Percentiles rank a stretch among this genome's conserved stretches.
phyloP scores from a whole-genome alignment of 108 stramenopile species.

The Schizochytrium sp. region DNA sequence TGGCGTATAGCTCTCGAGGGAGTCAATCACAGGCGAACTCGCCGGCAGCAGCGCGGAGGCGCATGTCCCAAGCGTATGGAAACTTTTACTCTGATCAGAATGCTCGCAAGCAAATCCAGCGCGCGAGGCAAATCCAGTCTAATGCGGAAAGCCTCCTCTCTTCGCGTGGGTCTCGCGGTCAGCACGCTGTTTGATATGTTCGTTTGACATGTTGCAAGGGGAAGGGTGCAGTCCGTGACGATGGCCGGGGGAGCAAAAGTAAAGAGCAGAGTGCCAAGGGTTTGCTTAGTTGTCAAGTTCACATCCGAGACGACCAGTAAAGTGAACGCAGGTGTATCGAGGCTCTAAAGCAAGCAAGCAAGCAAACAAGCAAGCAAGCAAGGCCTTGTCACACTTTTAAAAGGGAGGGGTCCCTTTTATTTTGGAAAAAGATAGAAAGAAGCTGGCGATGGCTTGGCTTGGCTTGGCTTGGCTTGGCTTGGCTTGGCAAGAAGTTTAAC shows the following conservation, averaged over 20 bases:
- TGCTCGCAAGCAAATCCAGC: neutral
- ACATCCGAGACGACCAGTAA: neutral
- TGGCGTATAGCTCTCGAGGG: neutral
- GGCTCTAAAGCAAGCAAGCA: neutral
- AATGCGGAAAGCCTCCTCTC: neutral
- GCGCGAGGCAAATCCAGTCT: neutral
- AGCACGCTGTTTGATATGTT: neutral
- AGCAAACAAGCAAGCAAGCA: neutral
- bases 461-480: neutral
- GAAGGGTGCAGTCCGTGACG: neutral
- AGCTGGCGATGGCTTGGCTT: neutral
- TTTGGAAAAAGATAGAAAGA: neutral
- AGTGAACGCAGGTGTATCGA: neutral
- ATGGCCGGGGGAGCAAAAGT: no score
- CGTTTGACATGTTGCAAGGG: neutral
- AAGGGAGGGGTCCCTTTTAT: neutral
- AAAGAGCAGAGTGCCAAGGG: no score
- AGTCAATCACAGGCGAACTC: neutral
- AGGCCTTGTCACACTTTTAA: neutral
- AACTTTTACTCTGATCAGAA: conserved; percentile 14
- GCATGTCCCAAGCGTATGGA: neutral
- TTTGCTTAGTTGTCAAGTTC: neutral
- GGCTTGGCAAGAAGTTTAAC: neutral
- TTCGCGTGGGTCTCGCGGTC: neutral
- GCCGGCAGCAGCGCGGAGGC: neutral